Conservation (phyloP, 2,329 filamentous ascomycete species). For the Sclerotinia glacialis region DNA sequence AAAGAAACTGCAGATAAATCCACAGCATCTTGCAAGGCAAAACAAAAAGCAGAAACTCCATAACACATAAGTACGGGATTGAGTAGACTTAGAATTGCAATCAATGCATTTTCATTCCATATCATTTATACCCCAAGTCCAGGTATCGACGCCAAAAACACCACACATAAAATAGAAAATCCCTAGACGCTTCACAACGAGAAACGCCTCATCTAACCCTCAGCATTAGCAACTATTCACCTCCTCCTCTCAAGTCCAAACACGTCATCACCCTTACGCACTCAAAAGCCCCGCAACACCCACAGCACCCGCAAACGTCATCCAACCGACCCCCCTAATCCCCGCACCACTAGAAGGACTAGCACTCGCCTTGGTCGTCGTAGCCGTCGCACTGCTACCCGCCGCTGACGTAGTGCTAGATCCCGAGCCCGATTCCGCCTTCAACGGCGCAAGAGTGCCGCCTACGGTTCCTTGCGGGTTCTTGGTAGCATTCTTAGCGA, state of each 20-base stretch:
- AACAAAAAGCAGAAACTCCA: no score
- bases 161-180: neutral
- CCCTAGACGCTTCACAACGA: no score
- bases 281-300: constrained; percentile 2
- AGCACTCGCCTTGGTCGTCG: neutral
- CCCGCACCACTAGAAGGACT: neutral
- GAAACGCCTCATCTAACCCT: neutral
- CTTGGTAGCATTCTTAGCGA: neutral
- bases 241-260: neutral
- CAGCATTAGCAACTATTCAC: neutral
- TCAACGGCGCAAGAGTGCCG: neutral
- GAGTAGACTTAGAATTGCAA: neutral
- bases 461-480: neutral
- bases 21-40: no score
- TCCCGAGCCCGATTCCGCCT: neutral
- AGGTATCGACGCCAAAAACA: neutral
- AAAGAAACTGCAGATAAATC: no score
- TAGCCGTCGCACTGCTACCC: neutral
- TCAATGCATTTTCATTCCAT: neutral
- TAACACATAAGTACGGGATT: neutral
- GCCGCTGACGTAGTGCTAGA: neutral
- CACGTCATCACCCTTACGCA: neutral
- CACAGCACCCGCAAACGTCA: constrained; percentile 1
- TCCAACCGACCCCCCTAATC: neutral
- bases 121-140: neutral